Base-by-base conservation (phyloP, 805 yeast species). In the Cyberlindnera xylosilytica region DNA sequence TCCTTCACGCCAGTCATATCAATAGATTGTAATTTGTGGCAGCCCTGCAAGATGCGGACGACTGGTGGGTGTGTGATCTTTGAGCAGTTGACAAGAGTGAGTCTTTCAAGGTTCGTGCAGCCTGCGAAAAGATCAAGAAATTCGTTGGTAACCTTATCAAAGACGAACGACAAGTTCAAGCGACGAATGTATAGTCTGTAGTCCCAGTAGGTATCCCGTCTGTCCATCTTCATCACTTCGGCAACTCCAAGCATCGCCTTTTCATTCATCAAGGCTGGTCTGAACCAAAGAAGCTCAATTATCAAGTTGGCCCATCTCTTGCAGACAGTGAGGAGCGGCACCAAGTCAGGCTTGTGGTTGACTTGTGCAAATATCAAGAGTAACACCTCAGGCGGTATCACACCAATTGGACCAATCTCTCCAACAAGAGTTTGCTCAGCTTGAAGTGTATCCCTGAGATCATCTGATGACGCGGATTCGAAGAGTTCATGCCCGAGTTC, bases 281-380 rank as follows among this genome's bases (percentile, higher is more conserved):
- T 76, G 58, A 87, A 86, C 95, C 97, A 90, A 23, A 90, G 67
- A 32, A 83, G 71, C 54, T 87, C 96, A 10, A 88, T 79, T 12
- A 86, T 79, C 32, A 86, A 69, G 51, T 79, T 76, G 10, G 89
- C 85, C 84, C 96, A 89, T 47, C 80, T 75, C 53, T 78, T 80
- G 63, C 96, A 89, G 7, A 87, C 90, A 1, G 87, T 71, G 47
- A 87, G 66, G 18, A 83, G 63, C 12, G 78, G 69, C 20, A 78
- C 79, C 45, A 81, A 65, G 53, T 83, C 89, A 4, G 73, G 57
- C 50, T 74, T 78, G 32, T 83, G 72, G 36, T 73, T 78, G 39
- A 84, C 64, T 46, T 81, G 73, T 40, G 86, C 81, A 46, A 85
- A 79, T 2, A 85, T 78, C 50, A 82, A 71, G 37, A 82, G 73